These are phyloP conservation scores for Biscutella laevigata DNA, from an alignment of 441 rosid genomes.

Conservation along the genomic window DNA sequence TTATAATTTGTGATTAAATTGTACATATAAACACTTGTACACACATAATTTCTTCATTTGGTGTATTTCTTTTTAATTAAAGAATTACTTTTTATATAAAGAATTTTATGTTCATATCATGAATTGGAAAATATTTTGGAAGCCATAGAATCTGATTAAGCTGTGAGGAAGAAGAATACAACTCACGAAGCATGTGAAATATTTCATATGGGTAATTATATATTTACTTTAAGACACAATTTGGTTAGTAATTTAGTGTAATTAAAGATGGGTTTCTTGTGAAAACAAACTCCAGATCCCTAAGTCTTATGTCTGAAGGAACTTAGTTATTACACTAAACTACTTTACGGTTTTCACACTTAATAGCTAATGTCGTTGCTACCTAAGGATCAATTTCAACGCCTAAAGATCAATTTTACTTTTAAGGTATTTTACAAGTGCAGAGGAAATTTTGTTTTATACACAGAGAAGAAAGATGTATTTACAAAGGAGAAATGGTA, in stretches of 20 bases:
- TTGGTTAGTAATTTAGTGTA: too few relatives aligned
- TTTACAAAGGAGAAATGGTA: constrained; percentile 11
- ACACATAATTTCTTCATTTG: background rate
- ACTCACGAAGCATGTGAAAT: constrained; percentile 33
- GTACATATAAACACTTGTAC: constrained; percentile 5
- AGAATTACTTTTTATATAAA: too few relatives aligned
- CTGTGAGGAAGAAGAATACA: constrained; percentile 12
- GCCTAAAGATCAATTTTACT: too few relatives aligned
- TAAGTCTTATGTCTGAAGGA: constrained; percentile 32
- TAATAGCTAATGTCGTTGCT: too few relatives aligned
- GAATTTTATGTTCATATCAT: background rate
- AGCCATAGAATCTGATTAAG: constrained; percentile 12
- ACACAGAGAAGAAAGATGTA: background rate
- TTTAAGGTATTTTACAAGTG: too few relatives aligned
- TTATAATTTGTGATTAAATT: constrained; percentile 22
- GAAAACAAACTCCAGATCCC: constrained; percentile 22
- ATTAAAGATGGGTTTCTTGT: constrained; percentile 31
- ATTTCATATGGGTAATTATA: constrained; percentile 16
- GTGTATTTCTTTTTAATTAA: background rate
- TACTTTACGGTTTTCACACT: constrained; percentile 18
- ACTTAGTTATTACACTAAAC: constrained; percentile 14
- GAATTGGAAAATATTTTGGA: background rate
- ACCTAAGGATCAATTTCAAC: too few relatives aligned
- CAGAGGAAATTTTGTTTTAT: too few relatives aligned
- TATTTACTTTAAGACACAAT: background rate